Evolutionary conservation across 192 early-diverging fungal genomes (phyloP).

Genomic region (Coemansia sp.): DNA sequence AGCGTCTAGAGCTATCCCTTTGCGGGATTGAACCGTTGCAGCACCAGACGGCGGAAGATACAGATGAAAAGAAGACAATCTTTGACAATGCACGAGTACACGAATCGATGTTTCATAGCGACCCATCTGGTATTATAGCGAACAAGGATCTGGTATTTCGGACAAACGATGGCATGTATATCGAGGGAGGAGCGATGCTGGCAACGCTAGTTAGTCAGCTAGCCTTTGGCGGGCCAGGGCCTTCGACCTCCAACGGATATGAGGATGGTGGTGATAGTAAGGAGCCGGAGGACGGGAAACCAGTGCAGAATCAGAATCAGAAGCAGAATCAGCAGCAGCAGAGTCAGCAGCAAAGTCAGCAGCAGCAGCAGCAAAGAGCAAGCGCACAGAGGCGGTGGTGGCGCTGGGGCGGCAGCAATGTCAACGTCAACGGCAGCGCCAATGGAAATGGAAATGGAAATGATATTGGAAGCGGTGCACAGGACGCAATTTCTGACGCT

Average conservation of each 20-base stretch:
- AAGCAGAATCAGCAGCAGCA: not conserved
- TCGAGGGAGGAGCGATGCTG: slow-evolving; percentile 37
- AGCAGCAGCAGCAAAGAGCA: slow-evolving; percentile 12
- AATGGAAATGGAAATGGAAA: too few species aligned
- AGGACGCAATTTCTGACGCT: not conserved
- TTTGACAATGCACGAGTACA: slow-evolving; percentile 20
- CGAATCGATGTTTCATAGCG: slow-evolving; percentile 13
- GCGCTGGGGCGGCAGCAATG: slow-evolving; percentile 8
- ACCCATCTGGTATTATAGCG: slow-evolving; percentile 25
- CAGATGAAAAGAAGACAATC: slow-evolving; percentile 2
- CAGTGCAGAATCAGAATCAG: not conserved
- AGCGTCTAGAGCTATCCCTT: slow-evolving; percentile 25
- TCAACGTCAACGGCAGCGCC: not conserved
- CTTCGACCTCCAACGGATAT: not conserved
- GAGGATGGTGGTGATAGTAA: not conserved
- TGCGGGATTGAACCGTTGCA: slow-evolving; percentile 40
- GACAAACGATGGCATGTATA: slow-evolving; percentile 13
- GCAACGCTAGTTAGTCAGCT: slow-evolving; percentile 42
- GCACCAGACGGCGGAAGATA: slow-evolving; percentile 4
- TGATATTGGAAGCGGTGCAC: too few species aligned
- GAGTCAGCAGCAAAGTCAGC: not conserved
- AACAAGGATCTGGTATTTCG: slow-evolving; percentile 31
- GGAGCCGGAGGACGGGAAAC: not conserved
- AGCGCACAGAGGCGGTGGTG: slow-evolving; percentile 37
- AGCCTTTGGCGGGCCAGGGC: slow-evolving; percentile 26